Conservation (phyloP, 768 basidiomycete species). For the Lactarius hatsudake region DNA sequence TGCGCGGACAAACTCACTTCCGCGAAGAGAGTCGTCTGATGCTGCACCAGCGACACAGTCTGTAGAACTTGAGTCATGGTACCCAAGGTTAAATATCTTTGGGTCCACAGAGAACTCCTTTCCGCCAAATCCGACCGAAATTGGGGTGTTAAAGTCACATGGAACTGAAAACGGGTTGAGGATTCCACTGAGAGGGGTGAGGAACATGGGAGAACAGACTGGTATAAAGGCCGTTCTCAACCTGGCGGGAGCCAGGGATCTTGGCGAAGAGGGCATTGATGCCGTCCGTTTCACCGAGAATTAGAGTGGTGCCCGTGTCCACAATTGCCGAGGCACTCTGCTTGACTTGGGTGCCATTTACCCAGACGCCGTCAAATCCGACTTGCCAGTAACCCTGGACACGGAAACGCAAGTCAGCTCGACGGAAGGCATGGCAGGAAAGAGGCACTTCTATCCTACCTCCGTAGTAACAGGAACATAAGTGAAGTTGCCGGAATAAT, state of each 20-base stretch:
- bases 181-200: neutral
- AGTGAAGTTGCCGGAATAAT: constrained; percentile 6
- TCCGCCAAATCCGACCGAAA: constrained; percentile 35
- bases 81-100: constrained; percentile 34
- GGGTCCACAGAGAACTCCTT: constrained; percentile 31
- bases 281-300: constrained; percentile 24
- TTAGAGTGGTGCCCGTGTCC: constrained; percentile 30
- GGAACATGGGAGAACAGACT: neutral
- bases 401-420: neutral
- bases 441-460: neutral
- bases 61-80: constrained; percentile 24
- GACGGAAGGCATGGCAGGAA: neutral
- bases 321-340: constrained; percentile 18
- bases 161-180: constrained; percentile 27
- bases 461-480: neutral
- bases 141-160: constrained; percentile 25
- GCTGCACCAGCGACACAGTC: constrained; percentile 28
- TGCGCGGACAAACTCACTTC: neutral
- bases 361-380: constrained; percentile 16
- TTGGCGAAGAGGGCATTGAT: constrained; percentile 19
- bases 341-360: constrained; percentile 4
- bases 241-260: constrained; percentile 17
- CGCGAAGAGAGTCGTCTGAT: constrained; percentile 7
- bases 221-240: constrained; percentile 1
- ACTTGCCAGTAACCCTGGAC: constrained; percentile 29